Conservation (phyloP, 2,329 filamentous ascomycete species). For the Zymoseptoria tritici region DNA sequence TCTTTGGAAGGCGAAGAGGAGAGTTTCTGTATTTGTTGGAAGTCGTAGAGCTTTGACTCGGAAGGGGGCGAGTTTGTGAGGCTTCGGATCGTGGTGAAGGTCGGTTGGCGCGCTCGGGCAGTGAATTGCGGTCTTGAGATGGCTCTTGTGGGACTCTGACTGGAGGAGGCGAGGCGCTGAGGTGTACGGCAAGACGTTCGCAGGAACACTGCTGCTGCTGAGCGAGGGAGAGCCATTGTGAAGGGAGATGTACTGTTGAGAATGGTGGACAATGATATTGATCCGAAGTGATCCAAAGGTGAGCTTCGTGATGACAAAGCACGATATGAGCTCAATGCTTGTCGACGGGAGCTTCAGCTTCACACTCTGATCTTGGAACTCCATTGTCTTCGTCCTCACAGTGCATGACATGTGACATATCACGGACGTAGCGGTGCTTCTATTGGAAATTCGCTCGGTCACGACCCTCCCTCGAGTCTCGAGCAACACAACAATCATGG, state of each 20-base stretch:
- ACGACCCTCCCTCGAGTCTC: neutral
- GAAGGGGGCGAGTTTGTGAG: slow-evolving; percentile 28
- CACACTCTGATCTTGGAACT: neutral
- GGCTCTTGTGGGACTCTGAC: neutral
- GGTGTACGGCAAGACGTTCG: slow-evolving; percentile 6
- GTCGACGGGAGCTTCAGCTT: neutral
- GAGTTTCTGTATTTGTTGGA: slow-evolving; percentile 34
- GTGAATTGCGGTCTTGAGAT: neutral
- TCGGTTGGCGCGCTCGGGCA: neutral
- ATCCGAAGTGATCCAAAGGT: neutral
- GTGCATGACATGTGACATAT: neutral
- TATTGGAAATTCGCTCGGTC: neutral
- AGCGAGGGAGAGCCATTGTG: slow-evolving; percentile 19
- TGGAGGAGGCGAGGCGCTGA: slow-evolving; percentile 1
- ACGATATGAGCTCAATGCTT: neutral
- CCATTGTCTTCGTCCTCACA: neutral
- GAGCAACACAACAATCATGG: slow-evolving; percentile 11
- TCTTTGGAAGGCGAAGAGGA: slow-evolving; percentile 26
- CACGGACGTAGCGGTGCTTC: neutral
- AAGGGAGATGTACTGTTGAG: neutral
- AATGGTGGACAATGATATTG: neutral
- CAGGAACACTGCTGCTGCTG: slow-evolving; percentile 15
- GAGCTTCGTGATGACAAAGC: neutral
- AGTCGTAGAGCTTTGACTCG: slow-evolving; percentile 33
- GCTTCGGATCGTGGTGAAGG: slow-evolving; percentile 26